Base-by-base conservation (phyloP, 306 rosid species). In the Acmispon strigosus region DNA sequence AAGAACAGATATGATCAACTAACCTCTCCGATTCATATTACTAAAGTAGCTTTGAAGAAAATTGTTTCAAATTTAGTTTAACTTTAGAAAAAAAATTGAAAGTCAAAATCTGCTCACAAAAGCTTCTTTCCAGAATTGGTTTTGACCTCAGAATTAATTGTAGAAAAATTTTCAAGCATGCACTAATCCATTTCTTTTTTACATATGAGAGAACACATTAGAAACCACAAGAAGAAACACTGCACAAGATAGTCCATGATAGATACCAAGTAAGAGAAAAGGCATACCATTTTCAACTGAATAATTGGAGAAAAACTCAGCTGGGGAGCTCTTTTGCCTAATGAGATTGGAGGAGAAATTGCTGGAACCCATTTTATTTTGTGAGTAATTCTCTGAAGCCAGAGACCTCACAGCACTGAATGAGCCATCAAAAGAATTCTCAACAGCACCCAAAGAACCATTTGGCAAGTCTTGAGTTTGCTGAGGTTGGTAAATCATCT, bases 261-360 rank as follows among this genome's bases (percentile, higher is more conserved):
- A 53, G 7, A 4, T 5, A 73, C 56, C 52, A 44, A 53, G 62
- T n/a, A 37, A 27, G 24, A 29, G 14, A 22, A 17, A 66, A 41
- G 19, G 4, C 61, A 53, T 84, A 92, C 98, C 93, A 75, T 80
- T 86, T 54, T 83, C 81, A 66, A 56, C 45, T 10, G 81, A 32
- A 13, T 66, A 76, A 70, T 76, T 77, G 63, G 86, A 68, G 87
- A 88, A 80, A 62, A 93, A 75, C 11, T 75, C 90, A 45, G 96
- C 79, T 5, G 98, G 96, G 36, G 91, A 90, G 76, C 91, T 93
- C 72, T 62, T 84, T 57, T 88, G 96, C 80, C 96, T 82, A 37
- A 71, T 69, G 73, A 84, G 84, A 84, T 85, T 76, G 58, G 86
- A 62, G 41, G 60, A 27, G 32, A 27, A 77, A 84, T 84, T 85